Evolutionary conservation across 331 rosid species (phyloP).

Genomic region (Erythrophleum ivorense): DNA sequence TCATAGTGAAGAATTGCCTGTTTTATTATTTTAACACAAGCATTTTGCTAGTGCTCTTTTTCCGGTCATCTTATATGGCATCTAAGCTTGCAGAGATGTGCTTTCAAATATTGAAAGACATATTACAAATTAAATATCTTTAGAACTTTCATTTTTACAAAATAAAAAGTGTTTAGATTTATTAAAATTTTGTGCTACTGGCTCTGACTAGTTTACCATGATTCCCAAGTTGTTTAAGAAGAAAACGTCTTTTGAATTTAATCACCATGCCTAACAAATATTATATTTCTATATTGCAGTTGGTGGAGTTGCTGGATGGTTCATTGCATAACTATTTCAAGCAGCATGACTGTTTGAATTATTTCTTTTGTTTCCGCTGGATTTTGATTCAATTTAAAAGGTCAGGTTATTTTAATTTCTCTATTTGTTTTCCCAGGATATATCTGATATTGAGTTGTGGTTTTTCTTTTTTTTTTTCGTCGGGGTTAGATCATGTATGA

Average conservation of each 20-base stretch:
- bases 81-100: background rate
- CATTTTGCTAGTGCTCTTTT: constrained; percentile 1
- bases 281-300: constrained; percentile 58
- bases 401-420: constrained; percentile 52
- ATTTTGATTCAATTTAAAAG: constrained; percentile 94
- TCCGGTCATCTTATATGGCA: constrained; percentile 22
- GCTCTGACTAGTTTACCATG: constrained; percentile 10
- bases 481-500: background rate
- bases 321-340: constrained; percentile 90
- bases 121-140: constrained; percentile 11
- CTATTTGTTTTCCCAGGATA: background rate
- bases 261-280: constrained; percentile 19
- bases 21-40: constrained; percentile 12
- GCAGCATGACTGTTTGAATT: constrained; percentile 90
- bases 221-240: background rate
- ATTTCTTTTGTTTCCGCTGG: constrained; percentile 99
- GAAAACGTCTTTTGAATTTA: constrained; percentile 12
- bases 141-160: background rate
- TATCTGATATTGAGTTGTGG: background rate
- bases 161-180: constrained; percentile 9
- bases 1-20: constrained; percentile 4
- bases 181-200: background rate
- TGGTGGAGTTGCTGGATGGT: constrained; percentile 92
- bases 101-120: constrained; percentile 12
- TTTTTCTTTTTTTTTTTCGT: background rate